Conservation (phyloP, 805 yeast species). For the Candida ulmi region DNA sequence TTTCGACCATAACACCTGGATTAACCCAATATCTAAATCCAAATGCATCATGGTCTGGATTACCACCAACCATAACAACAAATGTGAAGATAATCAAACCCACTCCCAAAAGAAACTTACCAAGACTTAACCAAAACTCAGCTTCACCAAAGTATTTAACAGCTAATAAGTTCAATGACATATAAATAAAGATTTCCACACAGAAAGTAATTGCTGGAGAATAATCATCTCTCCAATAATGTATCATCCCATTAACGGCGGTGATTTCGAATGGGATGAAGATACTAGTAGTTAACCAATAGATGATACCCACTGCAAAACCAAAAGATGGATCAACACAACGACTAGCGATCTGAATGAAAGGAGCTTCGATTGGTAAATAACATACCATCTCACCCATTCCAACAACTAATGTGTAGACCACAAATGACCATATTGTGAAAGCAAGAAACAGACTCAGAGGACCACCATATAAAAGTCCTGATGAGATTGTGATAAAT, state of each 20-base stretch:
- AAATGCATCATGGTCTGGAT: constrained; percentile 56
- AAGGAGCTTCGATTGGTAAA: constrained; percentile 69
- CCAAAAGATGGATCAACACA: constrained; percentile 70
- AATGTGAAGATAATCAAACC: constrained; percentile 71
- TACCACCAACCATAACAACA: constrained; percentile 80
- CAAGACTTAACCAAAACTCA: constrained; percentile 69
- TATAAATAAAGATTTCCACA: constrained; percentile 56
- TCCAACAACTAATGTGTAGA: constrained; percentile 55
- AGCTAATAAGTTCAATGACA: constrained; percentile 61
- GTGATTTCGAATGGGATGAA: constrained; percentile 77
- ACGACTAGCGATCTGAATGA: constrained; percentile 64
- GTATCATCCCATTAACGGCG: constrained; percentile 68
- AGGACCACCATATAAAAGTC: constrained; percentile 62
- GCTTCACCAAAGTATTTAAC: constrained; percentile 72
- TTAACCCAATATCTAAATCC: constrained; percentile 48
- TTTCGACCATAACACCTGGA: constrained; percentile 12
- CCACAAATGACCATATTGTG: constrained; percentile 58
- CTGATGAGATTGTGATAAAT: constrained; percentile 45
- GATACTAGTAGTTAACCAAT: constrained; percentile 63
- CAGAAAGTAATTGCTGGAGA: constrained; percentile 63
- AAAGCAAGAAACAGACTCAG: constrained; percentile 57
- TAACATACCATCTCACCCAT: constrained; percentile 74
- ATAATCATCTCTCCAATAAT: constrained; percentile 72
- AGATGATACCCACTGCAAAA: constrained; percentile 68
- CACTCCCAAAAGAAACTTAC: constrained; percentile 61